These are phyloP conservation scores for Cladophialophora psammophila DNA, from an alignment of 2,329 filamentous ascomycete genomes.

Conservation along the genomic window DNA sequence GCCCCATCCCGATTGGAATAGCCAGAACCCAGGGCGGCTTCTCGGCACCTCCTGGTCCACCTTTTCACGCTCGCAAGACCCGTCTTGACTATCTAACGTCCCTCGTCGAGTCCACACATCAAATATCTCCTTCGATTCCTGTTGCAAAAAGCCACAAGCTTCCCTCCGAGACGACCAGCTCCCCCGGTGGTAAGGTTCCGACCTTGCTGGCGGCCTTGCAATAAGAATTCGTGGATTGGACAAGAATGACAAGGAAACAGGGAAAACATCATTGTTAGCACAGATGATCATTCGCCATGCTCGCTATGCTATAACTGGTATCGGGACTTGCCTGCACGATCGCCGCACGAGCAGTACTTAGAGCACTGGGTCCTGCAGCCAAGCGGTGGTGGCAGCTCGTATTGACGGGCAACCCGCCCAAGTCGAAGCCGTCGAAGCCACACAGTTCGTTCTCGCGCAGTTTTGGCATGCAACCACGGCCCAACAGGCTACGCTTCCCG, in stretches of 20 bases:
- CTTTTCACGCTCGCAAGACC: neutral
- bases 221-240: neutral
- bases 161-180: neutral
- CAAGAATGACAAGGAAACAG: neutral
- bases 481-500: neutral
- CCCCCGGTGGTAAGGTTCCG: neutral
- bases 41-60: neutral
- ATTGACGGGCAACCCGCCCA: neutral
- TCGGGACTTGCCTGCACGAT: slow-evolving; percentile 1
- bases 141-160: neutral
- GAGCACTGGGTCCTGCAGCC: neutral
- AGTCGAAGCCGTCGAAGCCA: neutral
- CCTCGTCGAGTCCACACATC: neutral
- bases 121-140: neutral
- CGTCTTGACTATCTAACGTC: neutral
- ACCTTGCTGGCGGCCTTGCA: neutral
- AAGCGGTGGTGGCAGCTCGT: neutral
- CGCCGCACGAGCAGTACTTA: neutral
- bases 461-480: neutral
- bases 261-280: neutral
- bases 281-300: neutral
- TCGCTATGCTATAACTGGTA: neutral
- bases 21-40: neutral
- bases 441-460: neutral
- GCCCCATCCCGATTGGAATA: neutral